Evolutionary conservation across 164 flowering plant genomes (phyloP).

Genomic region (Berberis vulgaris): DNA sequence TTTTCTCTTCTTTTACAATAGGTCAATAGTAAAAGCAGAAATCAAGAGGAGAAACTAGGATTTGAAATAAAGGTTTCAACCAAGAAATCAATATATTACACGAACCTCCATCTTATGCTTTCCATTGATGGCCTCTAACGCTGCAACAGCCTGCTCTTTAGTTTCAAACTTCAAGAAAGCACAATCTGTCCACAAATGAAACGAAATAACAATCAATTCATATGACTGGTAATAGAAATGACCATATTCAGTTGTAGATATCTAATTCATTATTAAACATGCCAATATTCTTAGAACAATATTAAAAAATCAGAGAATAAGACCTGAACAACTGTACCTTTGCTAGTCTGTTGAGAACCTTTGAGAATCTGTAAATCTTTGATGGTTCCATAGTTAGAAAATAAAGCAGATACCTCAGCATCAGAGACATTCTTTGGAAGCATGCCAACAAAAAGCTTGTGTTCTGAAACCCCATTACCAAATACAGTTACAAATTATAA

Average conservation of each 20-base stretch:
- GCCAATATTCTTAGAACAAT: background rate
- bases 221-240: background rate
- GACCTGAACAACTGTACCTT: conserved; percentile 38
- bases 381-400: conserved; percentile 75
- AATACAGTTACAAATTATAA: background rate
- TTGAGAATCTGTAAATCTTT: conserved; percentile 86
- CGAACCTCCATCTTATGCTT: conserved; percentile 96
- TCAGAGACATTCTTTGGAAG: conserved; percentile 95
- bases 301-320: background rate
- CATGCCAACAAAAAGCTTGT: conserved; percentile 98
- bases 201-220: background rate
- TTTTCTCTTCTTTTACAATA: background rate
- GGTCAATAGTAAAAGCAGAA: background rate
- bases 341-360: conserved; percentile 95
- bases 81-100: background rate
- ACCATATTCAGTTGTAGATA: no score
- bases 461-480: conserved; percentile 39
- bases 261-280: background rate
- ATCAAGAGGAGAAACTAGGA: background rate
- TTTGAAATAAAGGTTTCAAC: no score
- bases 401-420: conserved; percentile 64
- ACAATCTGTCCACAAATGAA: conserved; percentile 49
- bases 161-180: conserved; percentile 96
- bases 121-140: conserved; percentile 82
- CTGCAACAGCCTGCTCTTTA: conserved; percentile 93